Evolutionary conservation across 768 basidiomycete genomes (phyloP).

Genomic region (Russula emetica): DNA sequence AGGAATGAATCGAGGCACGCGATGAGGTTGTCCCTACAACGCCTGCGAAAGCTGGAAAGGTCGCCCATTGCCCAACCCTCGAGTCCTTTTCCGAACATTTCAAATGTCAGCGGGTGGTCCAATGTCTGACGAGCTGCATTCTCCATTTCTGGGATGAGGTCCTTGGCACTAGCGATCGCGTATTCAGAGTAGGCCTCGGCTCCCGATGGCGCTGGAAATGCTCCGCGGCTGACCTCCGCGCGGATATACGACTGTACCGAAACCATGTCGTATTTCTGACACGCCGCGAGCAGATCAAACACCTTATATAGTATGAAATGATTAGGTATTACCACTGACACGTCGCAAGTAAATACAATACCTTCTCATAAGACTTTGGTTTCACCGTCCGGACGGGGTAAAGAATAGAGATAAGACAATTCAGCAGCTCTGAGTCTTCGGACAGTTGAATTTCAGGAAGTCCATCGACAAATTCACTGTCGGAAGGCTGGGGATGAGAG

Average conservation of each 20-base stretch:
- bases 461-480: not conserved
- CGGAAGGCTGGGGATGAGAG: constrained; percentile 14
- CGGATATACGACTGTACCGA: constrained; percentile 4
- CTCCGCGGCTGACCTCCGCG: not conserved
- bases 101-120: not conserved
- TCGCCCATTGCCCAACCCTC: not conserved
- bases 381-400: constrained; percentile 11
- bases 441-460: constrained; percentile 6
- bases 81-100: not conserved
- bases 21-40: not conserved
- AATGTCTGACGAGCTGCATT: not conserved
- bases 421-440: constrained; percentile 8
- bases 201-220: not conserved
- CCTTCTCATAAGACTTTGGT: constrained; percentile 1
- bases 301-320: not conserved
- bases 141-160: not conserved
- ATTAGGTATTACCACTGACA: not conserved
- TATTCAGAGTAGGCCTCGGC: not conserved
- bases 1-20: not conserved
- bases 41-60: not conserved
- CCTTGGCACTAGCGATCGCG: not conserved
- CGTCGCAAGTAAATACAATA: constrained; percentile 15
- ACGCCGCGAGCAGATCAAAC: constrained; percentile 23
- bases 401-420: constrained; percentile 13
- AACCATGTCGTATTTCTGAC: constrained; percentile 30